These are phyloP conservation scores for Candida palmyrensis DNA, from an alignment of 805 yeast genomes.

Conservation along the genomic window DNA sequence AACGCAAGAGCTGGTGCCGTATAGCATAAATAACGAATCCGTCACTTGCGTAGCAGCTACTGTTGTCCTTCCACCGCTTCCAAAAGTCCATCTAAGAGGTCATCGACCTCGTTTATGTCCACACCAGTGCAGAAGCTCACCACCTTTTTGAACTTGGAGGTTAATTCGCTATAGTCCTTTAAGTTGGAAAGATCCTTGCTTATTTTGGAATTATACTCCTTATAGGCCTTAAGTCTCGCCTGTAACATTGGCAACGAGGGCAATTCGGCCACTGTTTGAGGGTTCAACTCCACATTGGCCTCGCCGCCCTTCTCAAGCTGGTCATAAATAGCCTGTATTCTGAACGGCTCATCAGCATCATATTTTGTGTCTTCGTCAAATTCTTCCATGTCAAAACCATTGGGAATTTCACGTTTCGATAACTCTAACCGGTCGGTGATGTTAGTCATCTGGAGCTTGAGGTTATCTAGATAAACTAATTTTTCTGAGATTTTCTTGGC, in stretches of 20 bases:
- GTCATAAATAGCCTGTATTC: conserved; percentile 56
- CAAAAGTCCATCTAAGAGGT: conserved; percentile 74
- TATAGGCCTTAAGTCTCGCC: conserved; percentile 80
- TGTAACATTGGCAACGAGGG: conserved; percentile 49
- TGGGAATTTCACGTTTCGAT: conserved; percentile 16
- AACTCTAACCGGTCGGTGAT: conserved; percentile 30
- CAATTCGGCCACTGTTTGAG: conserved; percentile 24
- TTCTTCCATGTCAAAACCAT: conserved; percentile 51
- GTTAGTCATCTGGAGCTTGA: conserved; percentile 43
- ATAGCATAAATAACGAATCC: background rate
- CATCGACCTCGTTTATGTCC: conserved; percentile 73
- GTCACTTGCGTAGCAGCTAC: conserved; percentile 6
- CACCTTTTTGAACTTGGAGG: conserved; percentile 75
- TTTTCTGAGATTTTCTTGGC: conserved; percentile 33
- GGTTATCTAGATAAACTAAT: conserved; percentile 40
- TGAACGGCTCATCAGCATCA: conserved; percentile 91
- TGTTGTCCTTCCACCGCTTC: conserved; percentile 80
- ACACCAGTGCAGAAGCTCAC: conserved; percentile 89
- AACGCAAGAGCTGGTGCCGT: too few species aligned
- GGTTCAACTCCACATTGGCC: conserved; percentile 14
- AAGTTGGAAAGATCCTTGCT: conserved; percentile 48
- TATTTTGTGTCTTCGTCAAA: conserved; percentile 55
- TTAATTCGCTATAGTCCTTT: conserved; percentile 36
- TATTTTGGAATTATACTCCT: conserved; percentile 58
- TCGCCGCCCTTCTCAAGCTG: conserved; percentile 35